Evolutionary conservation across 176 grass and related monocot species (phyloP), one percentile per base, ranked within the genome.

Genomic region (Triticum timopheevii): DNA sequence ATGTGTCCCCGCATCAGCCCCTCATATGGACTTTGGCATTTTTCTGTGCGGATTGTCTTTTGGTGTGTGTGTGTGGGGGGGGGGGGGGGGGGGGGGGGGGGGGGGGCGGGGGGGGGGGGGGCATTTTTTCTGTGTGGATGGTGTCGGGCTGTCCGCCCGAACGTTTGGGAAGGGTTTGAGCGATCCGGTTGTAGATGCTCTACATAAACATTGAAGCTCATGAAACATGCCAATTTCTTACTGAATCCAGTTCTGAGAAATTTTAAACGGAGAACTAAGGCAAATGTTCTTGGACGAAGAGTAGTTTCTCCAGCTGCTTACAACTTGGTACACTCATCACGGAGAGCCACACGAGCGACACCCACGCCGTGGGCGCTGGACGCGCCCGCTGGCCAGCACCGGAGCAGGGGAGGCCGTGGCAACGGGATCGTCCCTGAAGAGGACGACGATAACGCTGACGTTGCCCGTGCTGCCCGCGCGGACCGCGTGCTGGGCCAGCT

Each of bases 381-480:
- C 42, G 42, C 72, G 72, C 72, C 72, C 42, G 24, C 42, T 30
- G 13, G 72, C 13, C 42, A 45, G 16, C 72, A 50, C 42, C 71
- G 71, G 71, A 27, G 42, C 13, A 13, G 69, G 34, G 6, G 69
- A 3, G 0, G 38, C n/a, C 27, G 65, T 28, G 12, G 39, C 4
- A 40, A 3, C 78, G 61, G 73, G 73, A 19, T 80, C 78, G 1
- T 61, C 25, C 44, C 33, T 85, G 68, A 89, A 61, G 16, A 85
- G 13, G 24, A 85, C 8, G 45, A 85, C 4, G 82, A 44, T 13
- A 68, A 80, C 61, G 77, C 76, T 74, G 3, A 80, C 68, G 58
- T 80, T 89, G 77, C 74, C 59, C 67, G n/a, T 23, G 76, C 42
- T 59, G 31, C 87, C 76, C 0, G 2, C 31, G 33, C 17, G 35